Percentiles rank a stretch among this genome's conserved stretches.
phyloP scores from a whole-genome alignment of 495 filamentous ascomycete species.

The Pyrenula massariospora region DNA sequence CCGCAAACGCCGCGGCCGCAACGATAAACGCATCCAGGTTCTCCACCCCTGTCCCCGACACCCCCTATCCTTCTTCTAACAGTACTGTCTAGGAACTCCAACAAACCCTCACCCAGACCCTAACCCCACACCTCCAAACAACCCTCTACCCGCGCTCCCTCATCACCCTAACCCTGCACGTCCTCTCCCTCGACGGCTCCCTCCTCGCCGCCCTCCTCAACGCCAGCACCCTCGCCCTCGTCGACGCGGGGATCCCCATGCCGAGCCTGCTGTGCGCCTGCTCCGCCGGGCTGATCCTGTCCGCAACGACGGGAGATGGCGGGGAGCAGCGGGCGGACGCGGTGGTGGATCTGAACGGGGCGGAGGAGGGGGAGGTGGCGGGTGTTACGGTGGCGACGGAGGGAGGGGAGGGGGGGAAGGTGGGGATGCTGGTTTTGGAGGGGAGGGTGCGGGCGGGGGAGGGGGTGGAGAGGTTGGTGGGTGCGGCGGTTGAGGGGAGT shows the following conservation, averaged over 20 bases:
- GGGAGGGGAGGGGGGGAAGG: not conserved
- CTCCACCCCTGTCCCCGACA: too few relatives aligned
- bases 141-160: slow-evolving; percentile 83
- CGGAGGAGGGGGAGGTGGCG: not conserved
- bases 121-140: slow-evolving; percentile 63
- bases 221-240: slow-evolving; percentile 79
- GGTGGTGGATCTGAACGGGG: not conserved
- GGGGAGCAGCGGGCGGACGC: not conserved
- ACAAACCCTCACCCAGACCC: slow-evolving; percentile 59
- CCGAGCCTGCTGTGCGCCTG: slow-evolving; percentile 79
- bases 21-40: not conserved
- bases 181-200: slow-evolving; percentile 85
- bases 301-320: not conserved
- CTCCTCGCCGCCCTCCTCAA: slow-evolving; percentile 85
- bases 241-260: slow-evolving; percentile 95
- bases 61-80: not conserved
- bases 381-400: not conserved
- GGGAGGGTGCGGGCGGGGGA: not conserved
- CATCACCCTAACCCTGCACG: slow-evolving; percentile 69
- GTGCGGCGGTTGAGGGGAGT: not conserved
- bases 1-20: not conserved
- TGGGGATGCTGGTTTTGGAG: not conserved
- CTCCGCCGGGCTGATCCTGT: slow-evolving; percentile 57
- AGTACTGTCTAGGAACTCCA: slow-evolving; percentile 67
- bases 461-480: not conserved